Evolutionary conservation across 352 stramenopile species (phyloP), one percentile per base, ranked within the genome.

Genomic region (Phytophthora rubi): DNA sequence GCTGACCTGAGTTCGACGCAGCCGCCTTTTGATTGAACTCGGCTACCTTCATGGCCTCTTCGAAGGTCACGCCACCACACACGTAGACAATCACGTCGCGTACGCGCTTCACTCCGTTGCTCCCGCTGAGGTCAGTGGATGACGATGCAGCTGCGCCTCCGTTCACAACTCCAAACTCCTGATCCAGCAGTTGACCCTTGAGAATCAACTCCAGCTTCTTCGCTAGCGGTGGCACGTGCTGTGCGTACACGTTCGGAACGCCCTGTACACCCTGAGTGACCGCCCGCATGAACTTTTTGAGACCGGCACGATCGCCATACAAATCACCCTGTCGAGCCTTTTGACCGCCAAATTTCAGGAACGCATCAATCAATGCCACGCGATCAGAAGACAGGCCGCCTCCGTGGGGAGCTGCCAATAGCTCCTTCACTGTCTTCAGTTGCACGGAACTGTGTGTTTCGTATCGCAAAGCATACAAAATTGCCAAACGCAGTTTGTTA

Each of bases 381-480:
- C 82, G 80, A 23, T 91, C 77, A 16, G 59, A 35, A 30, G 83
- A 62, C 0, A 92, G 53, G 10, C 82, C 83, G 28, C 68, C 69
- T 49, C 65, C 73, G 8, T 75, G 56, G 4, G 79, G 63, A 1
- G 86, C 66, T 0, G 56, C 61, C 26, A 94, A 65, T 61, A 95
- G 52, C 52, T 94, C 86, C 58, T 93, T 94, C 45, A 95, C 73
- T 39, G 83, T 79, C 75, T 95, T 94, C 65, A 93, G 71, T 65
- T 94, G 83, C 33, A 92, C 82, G 28, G 87, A 91, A 59, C 77
- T 91, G 65, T 93, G 88, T 28, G 86, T 97, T 79, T 99, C 98
- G 77, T 99, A 99, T 15, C 98, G 93, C 37, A 99, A 70, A 21
- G 98, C 97, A 83, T 99, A 99, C 16, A 99, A 77, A 76, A 99